A percentile compares a stretch with the other conserved stretches of the same genome.
These are phyloP conservation scores for Rhododendron ferrugineum DNA, from an alignment of 148 eudicot species.

Conservation along the genomic window DNA sequence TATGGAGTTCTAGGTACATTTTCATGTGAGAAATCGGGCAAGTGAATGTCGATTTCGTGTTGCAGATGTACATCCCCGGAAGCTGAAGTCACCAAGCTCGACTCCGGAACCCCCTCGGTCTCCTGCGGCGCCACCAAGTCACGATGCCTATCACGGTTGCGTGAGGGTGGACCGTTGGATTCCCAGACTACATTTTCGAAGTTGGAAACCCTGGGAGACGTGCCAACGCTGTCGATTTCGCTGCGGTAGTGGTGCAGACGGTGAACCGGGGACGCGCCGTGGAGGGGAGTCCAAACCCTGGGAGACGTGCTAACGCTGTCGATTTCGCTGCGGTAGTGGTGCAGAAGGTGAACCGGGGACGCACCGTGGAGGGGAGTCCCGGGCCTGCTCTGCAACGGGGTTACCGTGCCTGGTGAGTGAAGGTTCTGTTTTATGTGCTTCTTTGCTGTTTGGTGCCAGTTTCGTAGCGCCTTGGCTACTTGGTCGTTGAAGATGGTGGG, in stretches of 20 bases:
- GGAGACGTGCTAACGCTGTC: too few species aligned
- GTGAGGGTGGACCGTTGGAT: neutral
- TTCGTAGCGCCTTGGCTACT: slow-evolving; percentile 34
- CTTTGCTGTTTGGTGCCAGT: slow-evolving; percentile 43
- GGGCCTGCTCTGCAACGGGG: too few species aligned
- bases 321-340: too few species aligned
- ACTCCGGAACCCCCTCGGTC: neutral
- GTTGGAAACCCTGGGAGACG: slow-evolving; percentile 3
- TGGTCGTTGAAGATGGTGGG: slow-evolving; percentile 45
- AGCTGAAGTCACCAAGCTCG: neutral
- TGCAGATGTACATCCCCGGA: too few species aligned
- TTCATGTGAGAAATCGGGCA: neutral
- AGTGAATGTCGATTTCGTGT: too few species aligned
- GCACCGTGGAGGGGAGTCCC: too few species aligned
- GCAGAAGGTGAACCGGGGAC: too few species aligned
- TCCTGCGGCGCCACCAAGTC: neutral
- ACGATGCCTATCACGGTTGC: neutral
- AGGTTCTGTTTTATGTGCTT: slow-evolving; percentile 27
- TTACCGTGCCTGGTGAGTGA: neutral
- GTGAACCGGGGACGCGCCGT: slow-evolving; percentile 12
- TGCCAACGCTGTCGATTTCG: slow-evolving; percentile 8
- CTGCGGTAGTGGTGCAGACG: slow-evolving; percentile 7
- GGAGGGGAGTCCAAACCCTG: too few species aligned
- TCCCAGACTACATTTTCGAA: neutral
- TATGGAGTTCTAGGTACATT: neutral